These are phyloP conservation scores for Ichthyophthirius multifiliis DNA, from an alignment of 169 alveolate species.

Conservation along the genomic window DNA sequence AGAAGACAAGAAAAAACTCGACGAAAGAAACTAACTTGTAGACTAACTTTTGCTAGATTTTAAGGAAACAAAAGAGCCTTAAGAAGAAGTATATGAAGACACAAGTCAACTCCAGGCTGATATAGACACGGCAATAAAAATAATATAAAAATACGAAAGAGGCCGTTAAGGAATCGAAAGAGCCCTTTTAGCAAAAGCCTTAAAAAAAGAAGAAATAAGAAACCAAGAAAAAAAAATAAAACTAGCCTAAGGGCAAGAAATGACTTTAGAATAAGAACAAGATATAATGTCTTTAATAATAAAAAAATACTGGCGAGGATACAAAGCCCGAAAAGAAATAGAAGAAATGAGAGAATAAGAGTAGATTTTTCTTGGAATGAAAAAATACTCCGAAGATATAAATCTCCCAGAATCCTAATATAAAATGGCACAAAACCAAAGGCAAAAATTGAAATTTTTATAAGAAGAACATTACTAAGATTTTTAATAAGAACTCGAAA, in stretches of 20 bases:
- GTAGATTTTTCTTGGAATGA: slow-evolving; percentile 76
- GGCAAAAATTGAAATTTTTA: slow-evolving; percentile 57
- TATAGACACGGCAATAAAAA: slow-evolving; percentile 57
- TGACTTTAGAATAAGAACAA: slow-evolving; percentile 51
- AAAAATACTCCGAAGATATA: slow-evolving; percentile 42
- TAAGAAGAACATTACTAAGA: slow-evolving; percentile 55
- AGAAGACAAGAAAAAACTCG: slow-evolving; percentile 77
- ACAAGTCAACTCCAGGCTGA: slow-evolving; percentile 57
- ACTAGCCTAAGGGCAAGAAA: slow-evolving; percentile 50
- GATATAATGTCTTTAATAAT: slow-evolving; percentile 58
- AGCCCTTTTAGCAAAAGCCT: slow-evolving; percentile 30
- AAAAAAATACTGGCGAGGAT: slow-evolving; percentile 74
- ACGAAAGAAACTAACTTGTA: slow-evolving; percentile 59
- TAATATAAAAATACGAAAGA: slow-evolving; percentile 78
- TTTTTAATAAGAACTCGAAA: slow-evolving; percentile 60
- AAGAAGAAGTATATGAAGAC: slow-evolving; percentile 61
- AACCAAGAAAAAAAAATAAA: slow-evolving; percentile 56
- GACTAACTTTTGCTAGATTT: slow-evolving; percentile 57
- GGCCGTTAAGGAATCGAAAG: slow-evolving; percentile 79
- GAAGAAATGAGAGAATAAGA: slow-evolving; percentile 74
- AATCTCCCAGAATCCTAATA: slow-evolving; percentile 17
- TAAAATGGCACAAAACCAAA: slow-evolving; percentile 47
- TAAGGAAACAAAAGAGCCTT: slow-evolving; percentile 68
- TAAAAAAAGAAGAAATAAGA: slow-evolving; percentile 18
- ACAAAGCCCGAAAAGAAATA: slow-evolving; percentile 46